Base-by-base conservation (phyloP, 257 asterid genomes). In the Penstemon eatonii region DNA sequence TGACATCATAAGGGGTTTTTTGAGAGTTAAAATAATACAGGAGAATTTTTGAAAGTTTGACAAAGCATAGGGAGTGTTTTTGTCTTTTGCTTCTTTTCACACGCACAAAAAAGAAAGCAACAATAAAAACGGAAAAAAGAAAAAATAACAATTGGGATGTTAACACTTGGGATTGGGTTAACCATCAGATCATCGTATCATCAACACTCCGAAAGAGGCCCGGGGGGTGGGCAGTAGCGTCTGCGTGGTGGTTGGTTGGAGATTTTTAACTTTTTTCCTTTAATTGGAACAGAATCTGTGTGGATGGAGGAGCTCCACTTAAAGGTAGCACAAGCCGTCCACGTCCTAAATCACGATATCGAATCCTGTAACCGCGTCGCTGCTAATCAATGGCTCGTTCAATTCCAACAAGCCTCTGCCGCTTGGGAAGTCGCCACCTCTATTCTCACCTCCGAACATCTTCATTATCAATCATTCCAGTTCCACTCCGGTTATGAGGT, bases 381-480 rank as follows among this genome's bases (percentile, higher is more conserved):
- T 37, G 96, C 97, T 8, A 91, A 88, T 81, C 97, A 91, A 67
- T 91, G 97, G 97, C 87, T 91, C 25, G 91, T 91, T 56, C 95
- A 91, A 33, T 91, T 91, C 75, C 97, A 91, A 78, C 97, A 85
- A 67, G 82, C 91, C 36, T 80, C 74, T 10, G 92, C 86, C 61
- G 96, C 97, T 47, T 91, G 97, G 97, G 93, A 88, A 15, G 80
- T 86, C 68, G 92, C 96, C 75, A 84, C 93, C 56, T 87, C 91
- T 67, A 81, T 91, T 75, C 97, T 91, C 82, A 78, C 92, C 65
- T 83, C 92, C 76, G 76, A 75, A 66, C 78, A 71, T 41, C 84
- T 61, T 42, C 85, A 25, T 25, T 1, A 25, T 25, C 33, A 25
- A 25, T 25, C 33, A 25, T 25, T 76, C 18, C 85, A 67, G 3